Base-by-base conservation (phyloP, 176 grass and related monocot genomes). In the Bolboschoenus planiculmis region DNA sequence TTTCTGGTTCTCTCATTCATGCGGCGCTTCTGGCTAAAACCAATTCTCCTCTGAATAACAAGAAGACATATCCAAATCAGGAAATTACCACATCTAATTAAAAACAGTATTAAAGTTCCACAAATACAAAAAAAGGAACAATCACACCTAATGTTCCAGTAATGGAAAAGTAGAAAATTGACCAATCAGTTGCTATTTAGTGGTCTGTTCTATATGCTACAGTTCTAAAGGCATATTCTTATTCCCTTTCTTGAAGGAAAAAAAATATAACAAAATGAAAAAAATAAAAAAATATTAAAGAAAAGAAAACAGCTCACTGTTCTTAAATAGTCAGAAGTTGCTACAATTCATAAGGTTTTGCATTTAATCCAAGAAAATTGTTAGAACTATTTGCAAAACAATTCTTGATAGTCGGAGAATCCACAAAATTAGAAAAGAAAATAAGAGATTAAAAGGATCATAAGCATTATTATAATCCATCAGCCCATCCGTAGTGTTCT, bases 21-120 rank as follows among this genome's bases (percentile, higher is more conserved):
- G 55, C 85, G 90, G 84, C 86, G 89, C 83, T 81, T 90, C 26
- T 92, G 90, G 34, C 43, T 91, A 74, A 84, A 89, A 76, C 84
- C 90, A 87, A 83, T 83, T 77, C 83, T 91, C 78, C 78, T 89
- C 90, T 97, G 84, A 65, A 42, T 33, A 78, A 81, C 36, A 88
- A 53, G 73, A 81, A 56, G 86, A 87, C 77, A 16, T 80, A 60
- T 10, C 78, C 26, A 85, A 51, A 64, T 59, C 26, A 50, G 42
- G 46, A 56, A 74, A 76, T 61, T 74, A 81, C 36, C 77, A 66
- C 56, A 56, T 84, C 1, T 10, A 94, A 40, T 9, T 47, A 33
- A 62, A 84, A 78, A 51, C 78, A 77, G 35, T 48, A 26, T 14
- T 18, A 37, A 85, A 66, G 18, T 47, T 64, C n/a, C 23, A 84